A percentile compares a stretch with the other conserved stretches of the same genome.
phyloP scores from a whole-genome alignment of 768 basidiomycete species.

The Melanogaster broomeanus region DNA sequence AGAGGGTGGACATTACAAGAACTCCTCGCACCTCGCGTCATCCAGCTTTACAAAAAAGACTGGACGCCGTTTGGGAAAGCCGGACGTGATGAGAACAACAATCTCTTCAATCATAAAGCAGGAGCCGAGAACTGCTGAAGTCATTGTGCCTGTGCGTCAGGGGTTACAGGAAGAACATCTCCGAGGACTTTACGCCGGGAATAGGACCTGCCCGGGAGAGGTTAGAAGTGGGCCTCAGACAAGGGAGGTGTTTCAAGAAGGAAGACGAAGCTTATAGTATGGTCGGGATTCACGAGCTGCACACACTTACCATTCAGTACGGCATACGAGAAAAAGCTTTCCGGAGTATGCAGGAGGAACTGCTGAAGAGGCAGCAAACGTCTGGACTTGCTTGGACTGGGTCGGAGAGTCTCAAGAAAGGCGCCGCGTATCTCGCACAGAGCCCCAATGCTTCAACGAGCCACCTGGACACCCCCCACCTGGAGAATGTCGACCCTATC shows the following conservation, averaged over 20 bases:
- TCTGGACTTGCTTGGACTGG: slow-evolving; percentile 5
- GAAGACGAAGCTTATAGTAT: slow-evolving; percentile 5
- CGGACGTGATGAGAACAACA: not conserved
- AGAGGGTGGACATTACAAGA: slow-evolving; percentile 5
- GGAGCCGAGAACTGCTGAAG: not conserved
- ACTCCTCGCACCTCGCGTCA: slow-evolving; percentile 1
- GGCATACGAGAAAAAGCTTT: slow-evolving; percentile 15
- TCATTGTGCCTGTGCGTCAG: not conserved
- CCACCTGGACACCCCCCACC: not conserved
- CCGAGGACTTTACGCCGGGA: not conserved
- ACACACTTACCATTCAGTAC: not conserved
- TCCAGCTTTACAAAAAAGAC: slow-evolving; percentile 6
- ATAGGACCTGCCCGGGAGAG: not conserved
- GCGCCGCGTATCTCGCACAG: not conserved
- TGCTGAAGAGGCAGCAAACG: not conserved
- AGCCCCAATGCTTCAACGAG: not conserved
- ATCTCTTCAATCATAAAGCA: not conserved
- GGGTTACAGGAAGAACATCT: not conserved
- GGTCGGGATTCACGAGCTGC: not conserved
- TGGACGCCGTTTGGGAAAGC: not conserved
- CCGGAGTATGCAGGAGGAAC: slow-evolving; percentile 8
- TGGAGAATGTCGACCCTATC: not conserved
- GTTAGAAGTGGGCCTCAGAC: slow-evolving; percentile 7
- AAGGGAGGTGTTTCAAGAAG: not conserved
- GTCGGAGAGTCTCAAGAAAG: not conserved